Evolutionary conservation across 192 early-diverging fungal species (phyloP).

Genomic region (Coemansia sp.): DNA sequence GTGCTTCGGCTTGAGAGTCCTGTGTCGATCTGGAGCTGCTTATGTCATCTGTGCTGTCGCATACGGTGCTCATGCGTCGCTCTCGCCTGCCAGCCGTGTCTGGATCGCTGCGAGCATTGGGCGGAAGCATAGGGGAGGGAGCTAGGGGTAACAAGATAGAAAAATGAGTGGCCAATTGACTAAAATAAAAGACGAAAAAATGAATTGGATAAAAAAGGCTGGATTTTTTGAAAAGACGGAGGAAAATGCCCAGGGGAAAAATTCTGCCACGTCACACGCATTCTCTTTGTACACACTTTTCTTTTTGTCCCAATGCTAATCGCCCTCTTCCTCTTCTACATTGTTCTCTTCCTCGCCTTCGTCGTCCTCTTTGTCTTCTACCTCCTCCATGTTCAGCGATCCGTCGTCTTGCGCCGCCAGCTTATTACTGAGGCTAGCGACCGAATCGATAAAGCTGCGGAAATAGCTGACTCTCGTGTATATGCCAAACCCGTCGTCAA

Average conservation of each 20-base stretch:
- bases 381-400: neutral
- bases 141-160: neutral
- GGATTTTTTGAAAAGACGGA: neutral
- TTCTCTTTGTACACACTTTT: neutral
- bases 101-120: neutral
- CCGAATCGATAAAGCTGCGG: slow-evolving; percentile 20
- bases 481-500: slow-evolving; percentile 39
- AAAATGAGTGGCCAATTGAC: neutral
- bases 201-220: neutral
- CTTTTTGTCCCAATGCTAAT: neutral
- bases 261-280: neutral
- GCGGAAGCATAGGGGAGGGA: neutral
- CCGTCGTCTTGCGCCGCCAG: neutral
- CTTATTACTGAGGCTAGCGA: neutral
- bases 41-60: neutral
- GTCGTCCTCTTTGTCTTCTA: neutral
- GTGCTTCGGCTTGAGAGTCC: neutral
- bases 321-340: neutral
- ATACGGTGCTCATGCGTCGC: neutral
- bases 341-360: neutral
- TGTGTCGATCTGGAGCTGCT: neutral
- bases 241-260: neutral
- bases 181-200: neutral
- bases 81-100: neutral
- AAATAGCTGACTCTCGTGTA: slow-evolving; percentile 44